Conservation (phyloP, 148 eudicot genomes). For the Simmondsia chinensis region DNA sequence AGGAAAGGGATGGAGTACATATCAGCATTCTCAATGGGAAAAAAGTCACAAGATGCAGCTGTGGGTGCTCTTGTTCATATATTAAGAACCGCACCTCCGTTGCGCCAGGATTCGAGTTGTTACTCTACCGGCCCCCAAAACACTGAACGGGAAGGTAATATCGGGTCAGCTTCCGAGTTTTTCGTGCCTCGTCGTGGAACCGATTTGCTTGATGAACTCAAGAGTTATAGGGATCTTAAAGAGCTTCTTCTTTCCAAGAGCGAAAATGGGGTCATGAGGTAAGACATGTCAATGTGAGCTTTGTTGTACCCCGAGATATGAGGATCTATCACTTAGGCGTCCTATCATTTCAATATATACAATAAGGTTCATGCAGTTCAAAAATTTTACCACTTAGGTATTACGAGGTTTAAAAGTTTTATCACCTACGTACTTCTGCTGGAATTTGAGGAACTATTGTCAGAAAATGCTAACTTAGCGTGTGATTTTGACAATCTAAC, state of each 20-base stretch:
- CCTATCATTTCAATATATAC: too few relatives aligned
- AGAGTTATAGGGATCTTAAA: slow-evolving; percentile 55
- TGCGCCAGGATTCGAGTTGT: slow-evolving; percentile 68
- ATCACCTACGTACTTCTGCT: too few relatives aligned
- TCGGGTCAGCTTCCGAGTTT: slow-evolving; percentile 43
- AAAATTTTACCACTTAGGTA: too few relatives aligned
- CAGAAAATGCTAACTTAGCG: too few relatives aligned
- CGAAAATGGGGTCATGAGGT: slow-evolving; percentile 13
- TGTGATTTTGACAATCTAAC: too few relatives aligned
- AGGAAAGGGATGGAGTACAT: slow-evolving; percentile 35
- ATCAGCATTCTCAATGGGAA: slow-evolving; percentile 30
- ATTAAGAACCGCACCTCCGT: slow-evolving; percentile 82
- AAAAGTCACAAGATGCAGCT: slow-evolving; percentile 85
- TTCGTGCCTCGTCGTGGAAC: slow-evolving; percentile 54
- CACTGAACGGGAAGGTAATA: slow-evolving; percentile 27
- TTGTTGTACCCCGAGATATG: too few relatives aligned
- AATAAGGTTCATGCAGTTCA: too few relatives aligned
- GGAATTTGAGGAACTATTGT: too few relatives aligned
- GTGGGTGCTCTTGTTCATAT: slow-evolving; percentile 79
- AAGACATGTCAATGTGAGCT: slow-evolving; percentile 3
- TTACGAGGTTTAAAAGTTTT: too few relatives aligned
- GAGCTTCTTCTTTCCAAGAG: slow-evolving; percentile 68
- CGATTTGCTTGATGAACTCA: slow-evolving; percentile 87
- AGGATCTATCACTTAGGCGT: too few relatives aligned
- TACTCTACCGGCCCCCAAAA: slow-evolving; percentile 39